Percentiles rank a stretch among this genome's conserved stretches.
These are phyloP conservation scores for Aspergillus funiculosus DNA, from an alignment of 495 filamentous ascomycete species.

Conservation along the genomic window DNA sequence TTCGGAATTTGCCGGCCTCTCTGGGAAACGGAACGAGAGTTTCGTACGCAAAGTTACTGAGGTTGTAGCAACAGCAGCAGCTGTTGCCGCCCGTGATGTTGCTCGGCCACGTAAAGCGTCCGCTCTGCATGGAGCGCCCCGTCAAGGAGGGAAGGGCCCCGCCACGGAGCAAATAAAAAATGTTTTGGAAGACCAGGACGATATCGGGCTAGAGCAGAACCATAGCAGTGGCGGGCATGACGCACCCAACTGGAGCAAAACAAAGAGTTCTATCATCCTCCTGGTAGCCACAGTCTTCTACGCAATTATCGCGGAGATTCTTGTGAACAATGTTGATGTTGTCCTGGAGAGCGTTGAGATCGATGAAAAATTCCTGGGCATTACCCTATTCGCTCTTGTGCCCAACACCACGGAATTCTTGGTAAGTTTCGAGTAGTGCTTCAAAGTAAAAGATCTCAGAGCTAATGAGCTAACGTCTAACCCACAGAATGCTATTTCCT, in stretches of 20 bases:
- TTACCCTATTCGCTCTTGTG: slow-evolving; percentile 94
- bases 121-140: slow-evolving; percentile 27
- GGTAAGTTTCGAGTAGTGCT: slow-evolving; percentile 46
- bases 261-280: slow-evolving; percentile 83
- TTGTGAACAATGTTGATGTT: slow-evolving; percentile 93
- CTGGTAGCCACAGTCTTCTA: slow-evolving; percentile 89
- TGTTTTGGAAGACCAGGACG: slow-evolving; percentile 36
- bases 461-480: slow-evolving; percentile 27
- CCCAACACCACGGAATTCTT: slow-evolving; percentile 98
- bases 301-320: slow-evolving; percentile 91
- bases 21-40: slow-evolving; percentile 70
- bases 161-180: slow-evolving; percentile 25
- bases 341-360: slow-evolving; percentile 85
- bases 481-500: slow-evolving; percentile 89
- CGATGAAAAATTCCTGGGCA: slow-evolving; percentile 96
- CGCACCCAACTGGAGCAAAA: slow-evolving; percentile 93
- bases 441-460: neutral
- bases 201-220: slow-evolving; percentile 36
- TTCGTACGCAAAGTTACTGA: slow-evolving; percentile 81
- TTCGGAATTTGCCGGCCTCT: slow-evolving; percentile 52
- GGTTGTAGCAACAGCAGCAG: slow-evolving; percentile 85
- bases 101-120: slow-evolving; percentile 47
- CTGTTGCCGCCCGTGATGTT: slow-evolving; percentile 81
- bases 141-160: slow-evolving; percentile 24
- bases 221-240: slow-evolving; percentile 74